These are phyloP conservation scores for Clonostachys solani DNA, from an alignment of 2,329 filamentous ascomycete genomes.

Conservation along the genomic window DNA sequence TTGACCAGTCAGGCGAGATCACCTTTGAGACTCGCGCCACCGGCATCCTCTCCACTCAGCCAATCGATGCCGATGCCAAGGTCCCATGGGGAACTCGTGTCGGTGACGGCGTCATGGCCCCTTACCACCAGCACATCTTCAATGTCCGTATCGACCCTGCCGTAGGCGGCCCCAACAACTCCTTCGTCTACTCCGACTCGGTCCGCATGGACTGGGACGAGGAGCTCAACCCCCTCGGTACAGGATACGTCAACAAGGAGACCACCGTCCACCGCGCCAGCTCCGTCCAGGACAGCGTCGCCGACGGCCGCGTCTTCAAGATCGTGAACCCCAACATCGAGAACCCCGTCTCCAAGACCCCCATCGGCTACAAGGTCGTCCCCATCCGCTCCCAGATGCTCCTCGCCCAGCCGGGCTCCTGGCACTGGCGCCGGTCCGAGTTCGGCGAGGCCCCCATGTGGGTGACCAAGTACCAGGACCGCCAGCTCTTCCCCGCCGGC, in stretches of 20 bases:
- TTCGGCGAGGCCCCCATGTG: conserved; percentile 41
- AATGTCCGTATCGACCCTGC: conserved; percentile 58
- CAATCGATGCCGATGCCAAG: conserved; percentile 50
- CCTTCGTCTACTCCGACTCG: conserved; percentile 2
- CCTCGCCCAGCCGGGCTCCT: conserved; percentile 5
- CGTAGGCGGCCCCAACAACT: conserved; percentile 50
- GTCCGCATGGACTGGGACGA: conserved; percentile 16
- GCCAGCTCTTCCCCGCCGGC: conserved; percentile 45
- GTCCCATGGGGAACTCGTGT: conserved; percentile 58
- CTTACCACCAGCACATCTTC: conserved; percentile 70
- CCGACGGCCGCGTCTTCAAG: conserved; percentile 37
- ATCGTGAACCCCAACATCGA: conserved; percentile 33
- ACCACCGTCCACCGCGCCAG: conserved; percentile 31
- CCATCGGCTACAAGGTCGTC: conserved; percentile 38
- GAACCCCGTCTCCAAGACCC: conserved; percentile 31
- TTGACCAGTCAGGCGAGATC: conserved; percentile 59
- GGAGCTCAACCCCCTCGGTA: conserved; percentile 43
- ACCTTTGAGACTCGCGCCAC: conserved; percentile 61
- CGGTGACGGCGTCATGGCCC: conserved; percentile 57
- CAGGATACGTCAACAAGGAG: conserved; percentile 32
- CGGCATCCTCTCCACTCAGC: conserved; percentile 58
- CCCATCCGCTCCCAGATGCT: conserved; percentile 36
- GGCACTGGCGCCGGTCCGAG: conserved; percentile 5
- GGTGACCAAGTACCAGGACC: conserved; percentile 43
- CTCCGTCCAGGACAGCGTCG: conserved; percentile 40